These are phyloP conservation scores for Thielaviopsis cerberus DNA, from an alignment of 2,329 filamentous ascomycete species.

Conservation along the genomic window DNA sequence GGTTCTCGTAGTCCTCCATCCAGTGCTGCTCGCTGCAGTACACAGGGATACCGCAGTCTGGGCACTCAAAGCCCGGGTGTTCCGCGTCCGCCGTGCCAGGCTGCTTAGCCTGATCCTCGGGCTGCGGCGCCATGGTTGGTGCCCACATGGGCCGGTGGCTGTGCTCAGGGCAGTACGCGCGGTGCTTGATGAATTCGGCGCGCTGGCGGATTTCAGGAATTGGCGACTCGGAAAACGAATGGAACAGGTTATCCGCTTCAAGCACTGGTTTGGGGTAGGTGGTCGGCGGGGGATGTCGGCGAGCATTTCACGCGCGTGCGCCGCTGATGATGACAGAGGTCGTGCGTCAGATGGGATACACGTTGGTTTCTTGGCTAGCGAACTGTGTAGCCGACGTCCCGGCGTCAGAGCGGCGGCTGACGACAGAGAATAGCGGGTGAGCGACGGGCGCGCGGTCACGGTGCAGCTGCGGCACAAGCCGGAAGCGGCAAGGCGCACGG, in stretches of 20 bases:
- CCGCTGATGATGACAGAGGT: slow-evolving; percentile 3
- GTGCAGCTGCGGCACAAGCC: slow-evolving; percentile 9
- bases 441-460: neutral
- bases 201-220: slow-evolving; percentile 72
- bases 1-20: slow-evolving; percentile 85
- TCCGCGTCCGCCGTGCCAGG: slow-evolving; percentile 38
- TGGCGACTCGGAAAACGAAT: slow-evolving; percentile 76
- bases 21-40: slow-evolving; percentile 92
- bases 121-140: slow-evolving; percentile 44
- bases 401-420: neutral
- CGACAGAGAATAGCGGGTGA: neutral
- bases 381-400: slow-evolving; percentile 4
- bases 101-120: slow-evolving; percentile 40
- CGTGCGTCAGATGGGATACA: neutral
- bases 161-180: slow-evolving; percentile 85
- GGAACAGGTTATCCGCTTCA: slow-evolving; percentile 69
- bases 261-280: slow-evolving; percentile 24
- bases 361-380: neutral
- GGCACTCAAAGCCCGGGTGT: slow-evolving; percentile 85
- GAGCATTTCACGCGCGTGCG: slow-evolving; percentile 4
- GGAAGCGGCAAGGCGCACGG: slow-evolving; percentile 12
- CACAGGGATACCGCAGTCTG: slow-evolving; percentile 83
- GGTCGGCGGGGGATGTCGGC: slow-evolving; percentile 13
- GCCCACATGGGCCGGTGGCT: slow-evolving; percentile 61
- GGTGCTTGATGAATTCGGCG: slow-evolving; percentile 78